Conservation (phyloP, 2,329 filamentous ascomycete genomes). For the Tympanopsis confertula region DNA sequence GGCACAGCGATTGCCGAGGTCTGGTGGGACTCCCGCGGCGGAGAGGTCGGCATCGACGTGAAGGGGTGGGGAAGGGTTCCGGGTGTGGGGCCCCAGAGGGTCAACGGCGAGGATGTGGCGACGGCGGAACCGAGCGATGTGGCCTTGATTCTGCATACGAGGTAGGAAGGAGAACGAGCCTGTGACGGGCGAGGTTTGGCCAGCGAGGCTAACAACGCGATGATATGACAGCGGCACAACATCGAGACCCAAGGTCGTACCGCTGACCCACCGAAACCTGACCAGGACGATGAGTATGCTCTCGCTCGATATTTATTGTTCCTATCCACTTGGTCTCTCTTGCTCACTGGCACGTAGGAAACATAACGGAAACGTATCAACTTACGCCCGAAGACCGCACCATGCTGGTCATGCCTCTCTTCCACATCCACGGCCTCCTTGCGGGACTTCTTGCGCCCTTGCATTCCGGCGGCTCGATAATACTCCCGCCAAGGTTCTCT, state of each 20-base stretch:
- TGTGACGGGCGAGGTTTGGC: background rate
- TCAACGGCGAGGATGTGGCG: slow-evolving; percentile 21
- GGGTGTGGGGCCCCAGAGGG: slow-evolving; percentile 29
- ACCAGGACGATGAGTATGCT: slow-evolving; percentile 64
- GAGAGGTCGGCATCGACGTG: slow-evolving; percentile 64
- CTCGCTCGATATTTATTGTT: background rate
- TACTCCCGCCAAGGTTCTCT: slow-evolving; percentile 71
- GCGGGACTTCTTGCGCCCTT: slow-evolving; percentile 73
- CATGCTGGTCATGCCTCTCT: slow-evolving; percentile 80
- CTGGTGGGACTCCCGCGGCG: slow-evolving; percentile 57
- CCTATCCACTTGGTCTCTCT: slow-evolving; percentile 4
- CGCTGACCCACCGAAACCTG: slow-evolving; percentile 70
- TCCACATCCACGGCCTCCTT: slow-evolving; percentile 78
- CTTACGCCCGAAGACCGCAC: slow-evolving; percentile 63
- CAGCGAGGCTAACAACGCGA: background rate
- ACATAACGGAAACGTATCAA: slow-evolving; percentile 68
- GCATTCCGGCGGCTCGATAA: slow-evolving; percentile 63
- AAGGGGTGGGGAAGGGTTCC: slow-evolving; percentile 63
- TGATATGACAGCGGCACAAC: slow-evolving; percentile 55
- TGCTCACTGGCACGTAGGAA: slow-evolving; percentile 31
- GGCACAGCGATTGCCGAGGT: slow-evolving; percentile 77
- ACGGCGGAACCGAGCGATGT: slow-evolving; percentile 63
- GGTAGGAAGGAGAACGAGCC: background rate
- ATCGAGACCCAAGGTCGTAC: slow-evolving; percentile 73
- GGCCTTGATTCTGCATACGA: slow-evolving; percentile 73